A percentile compares a stretch with the other conserved stretches of the same genome.
phyloP scores from a whole-genome alignment of 2,329 filamentous ascomycete species.

The Stagonosporopsis vannaccii region DNA sequence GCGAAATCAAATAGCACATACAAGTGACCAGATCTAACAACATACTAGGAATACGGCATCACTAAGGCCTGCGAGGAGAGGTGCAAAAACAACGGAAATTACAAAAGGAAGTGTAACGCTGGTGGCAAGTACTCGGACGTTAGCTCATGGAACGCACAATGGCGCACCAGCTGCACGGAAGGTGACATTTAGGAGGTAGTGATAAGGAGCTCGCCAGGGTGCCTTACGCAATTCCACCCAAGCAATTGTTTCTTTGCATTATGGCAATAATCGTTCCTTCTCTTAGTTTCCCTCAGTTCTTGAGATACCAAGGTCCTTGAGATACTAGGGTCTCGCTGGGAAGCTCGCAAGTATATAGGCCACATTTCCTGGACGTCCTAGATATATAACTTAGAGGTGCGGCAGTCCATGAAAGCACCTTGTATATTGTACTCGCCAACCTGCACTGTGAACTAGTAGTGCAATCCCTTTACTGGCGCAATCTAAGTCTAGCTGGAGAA shows the following conservation, averaged over 20 bases:
- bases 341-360: neutral
- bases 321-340: neutral
- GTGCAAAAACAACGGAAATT: slow-evolving; percentile 13
- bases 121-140: slow-evolving; percentile 12
- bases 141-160: slow-evolving; percentile 9
- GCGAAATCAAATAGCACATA: slow-evolving; percentile 3
- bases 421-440: neutral
- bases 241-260: slow-evolving; percentile 1
- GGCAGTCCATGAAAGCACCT: neutral
- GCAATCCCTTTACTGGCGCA: neutral
- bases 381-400: neutral
- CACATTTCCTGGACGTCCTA: neutral
- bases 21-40: slow-evolving; percentile 8
- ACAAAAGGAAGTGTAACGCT: slow-evolving; percentile 8
- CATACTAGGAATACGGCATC: slow-evolving; percentile 7
- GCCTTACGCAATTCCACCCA: slow-evolving; percentile 1
- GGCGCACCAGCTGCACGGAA: slow-evolving; percentile 5
- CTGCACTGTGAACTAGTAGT: neutral
- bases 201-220: slow-evolving; percentile 2
- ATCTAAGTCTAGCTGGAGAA: neutral
- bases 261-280: neutral
- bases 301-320: neutral
- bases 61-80: slow-evolving; percentile 6
- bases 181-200: slow-evolving; percentile 9
- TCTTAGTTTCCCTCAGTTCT: neutral